Conservation (phyloP, 257 asterid species). For the Lavandula angustifolia region DNA sequence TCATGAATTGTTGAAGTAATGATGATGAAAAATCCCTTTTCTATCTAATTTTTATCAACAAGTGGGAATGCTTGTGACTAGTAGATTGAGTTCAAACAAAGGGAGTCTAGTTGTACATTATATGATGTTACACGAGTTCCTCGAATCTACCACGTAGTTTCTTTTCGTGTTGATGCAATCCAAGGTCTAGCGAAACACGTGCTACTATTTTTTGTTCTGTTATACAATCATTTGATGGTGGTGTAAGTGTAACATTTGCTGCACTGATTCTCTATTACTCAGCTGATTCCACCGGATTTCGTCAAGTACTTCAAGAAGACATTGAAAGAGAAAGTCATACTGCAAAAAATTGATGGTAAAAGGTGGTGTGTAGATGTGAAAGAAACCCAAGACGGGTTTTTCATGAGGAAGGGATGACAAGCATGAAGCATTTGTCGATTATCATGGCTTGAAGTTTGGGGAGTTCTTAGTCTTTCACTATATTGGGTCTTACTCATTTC, state of each 20-base stretch:
- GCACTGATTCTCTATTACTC: background rate
- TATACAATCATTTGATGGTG: background rate
- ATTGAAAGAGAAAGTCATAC: constrained; percentile 28
- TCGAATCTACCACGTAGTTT: too few relatives aligned
- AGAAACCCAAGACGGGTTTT: constrained; percentile 33
- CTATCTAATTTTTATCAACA: background rate
- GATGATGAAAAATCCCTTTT: background rate
- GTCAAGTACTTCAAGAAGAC: constrained; percentile 27
- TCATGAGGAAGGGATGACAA: constrained; percentile 43
- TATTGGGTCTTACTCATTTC: constrained; percentile 25
- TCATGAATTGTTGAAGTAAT: too few relatives aligned
- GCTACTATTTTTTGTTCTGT: too few relatives aligned
- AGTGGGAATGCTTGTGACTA: background rate
- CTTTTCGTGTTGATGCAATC: background rate
- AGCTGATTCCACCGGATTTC: constrained; percentile 33
- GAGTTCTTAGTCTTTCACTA: constrained; percentile 45
- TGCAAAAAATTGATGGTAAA: constrained; percentile 38
- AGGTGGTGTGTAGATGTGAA: constrained; percentile 39
- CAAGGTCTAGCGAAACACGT: background rate
- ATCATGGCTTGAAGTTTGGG: constrained; percentile 38
- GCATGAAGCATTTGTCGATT: constrained; percentile 22
- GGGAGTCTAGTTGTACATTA: background rate
- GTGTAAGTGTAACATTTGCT: background rate
- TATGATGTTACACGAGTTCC: background rate
- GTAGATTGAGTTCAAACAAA: background rate